Evolutionary conservation across 306 rosid genomes (phyloP).

Genomic region (Ceratonia siliqua): DNA sequence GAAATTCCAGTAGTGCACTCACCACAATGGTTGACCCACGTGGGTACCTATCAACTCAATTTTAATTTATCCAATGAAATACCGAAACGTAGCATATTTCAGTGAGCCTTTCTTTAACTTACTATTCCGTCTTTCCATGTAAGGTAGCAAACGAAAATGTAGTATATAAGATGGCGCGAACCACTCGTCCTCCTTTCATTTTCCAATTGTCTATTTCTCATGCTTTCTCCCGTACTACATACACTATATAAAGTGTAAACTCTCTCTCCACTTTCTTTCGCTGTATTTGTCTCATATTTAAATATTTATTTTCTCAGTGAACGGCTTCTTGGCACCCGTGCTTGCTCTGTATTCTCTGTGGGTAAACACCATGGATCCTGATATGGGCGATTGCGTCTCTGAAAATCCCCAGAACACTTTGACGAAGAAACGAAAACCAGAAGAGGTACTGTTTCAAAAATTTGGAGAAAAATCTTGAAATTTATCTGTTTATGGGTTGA

Average conservation of each 20-base stretch:
- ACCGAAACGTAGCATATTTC: not conserved
- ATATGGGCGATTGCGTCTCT: constrained; percentile 16
- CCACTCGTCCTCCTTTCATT: not conserved
- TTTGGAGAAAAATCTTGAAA: not conserved
- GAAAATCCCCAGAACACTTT: not conserved
- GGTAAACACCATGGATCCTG: constrained; percentile 25
- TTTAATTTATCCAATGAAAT: no score
- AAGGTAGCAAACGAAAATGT: not conserved
- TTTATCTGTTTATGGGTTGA: not conserved
- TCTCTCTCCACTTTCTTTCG: no score
- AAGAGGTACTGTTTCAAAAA: constrained; percentile 21
- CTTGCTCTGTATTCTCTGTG: not conserved
- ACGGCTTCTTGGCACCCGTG: not conserved
- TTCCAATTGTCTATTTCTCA: not conserved
- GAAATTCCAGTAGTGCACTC: no score
- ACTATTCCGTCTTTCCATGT: not conserved
- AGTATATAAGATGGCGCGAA: not conserved
- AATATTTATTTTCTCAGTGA: not conserved
- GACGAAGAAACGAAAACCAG: constrained; percentile 35
- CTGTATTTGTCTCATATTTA: not conserved
- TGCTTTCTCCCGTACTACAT: not conserved
- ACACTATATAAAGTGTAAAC: not conserved
- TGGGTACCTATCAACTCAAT: no score
- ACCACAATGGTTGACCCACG: no score
- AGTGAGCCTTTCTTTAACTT: not conserved